A percentile compares a stretch with the other conserved stretches of the same genome.
These are phyloP conservation scores for Amaranthus tricolor DNA, from an alignment of 179 eudicot genomes.

Conservation along the genomic window DNA sequence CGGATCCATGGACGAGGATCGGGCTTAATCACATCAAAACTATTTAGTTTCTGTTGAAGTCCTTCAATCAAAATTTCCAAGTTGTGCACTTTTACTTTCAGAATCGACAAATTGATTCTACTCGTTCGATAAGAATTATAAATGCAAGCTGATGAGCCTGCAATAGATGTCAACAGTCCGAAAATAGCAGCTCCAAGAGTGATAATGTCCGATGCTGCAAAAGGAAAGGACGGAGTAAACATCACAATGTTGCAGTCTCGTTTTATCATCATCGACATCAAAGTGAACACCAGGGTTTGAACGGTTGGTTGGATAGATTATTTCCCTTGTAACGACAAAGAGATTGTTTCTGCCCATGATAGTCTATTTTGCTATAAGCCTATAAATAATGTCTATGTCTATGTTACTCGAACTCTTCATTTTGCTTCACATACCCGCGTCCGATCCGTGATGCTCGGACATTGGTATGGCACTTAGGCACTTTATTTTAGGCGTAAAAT, in stretches of 20 bases:
- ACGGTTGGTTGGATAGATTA: too few species aligned
- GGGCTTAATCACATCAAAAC: slow-evolving; percentile 28
- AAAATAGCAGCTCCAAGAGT: slow-evolving; percentile 33
- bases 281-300: neutral
- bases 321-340: too few species aligned
- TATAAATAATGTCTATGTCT: neutral
- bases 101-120: slow-evolving; percentile 25
- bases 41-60: slow-evolving; percentile 28
- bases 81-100: slow-evolving; percentile 29
- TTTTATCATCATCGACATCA: neutral
- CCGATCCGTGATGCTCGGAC: too few species aligned
- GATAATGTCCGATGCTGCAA: slow-evolving; percentile 28
- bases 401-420: too few species aligned
- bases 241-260: neutral
- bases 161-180: slow-evolving; percentile 28
- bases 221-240: neutral
- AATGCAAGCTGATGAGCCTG: slow-evolving; percentile 31
- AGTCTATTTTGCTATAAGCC: too few species aligned
- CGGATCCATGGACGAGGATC: slow-evolving; percentile 31
- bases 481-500: too few species aligned
- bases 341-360: too few species aligned
- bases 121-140: slow-evolving; percentile 29
- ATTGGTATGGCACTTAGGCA: too few species aligned
- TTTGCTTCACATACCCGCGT: too few species aligned
- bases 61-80: slow-evolving; percentile 20